phyloP scores from a whole-genome alignment of 805 yeast genomes.

The Yamadazyma olivae region DNA sequence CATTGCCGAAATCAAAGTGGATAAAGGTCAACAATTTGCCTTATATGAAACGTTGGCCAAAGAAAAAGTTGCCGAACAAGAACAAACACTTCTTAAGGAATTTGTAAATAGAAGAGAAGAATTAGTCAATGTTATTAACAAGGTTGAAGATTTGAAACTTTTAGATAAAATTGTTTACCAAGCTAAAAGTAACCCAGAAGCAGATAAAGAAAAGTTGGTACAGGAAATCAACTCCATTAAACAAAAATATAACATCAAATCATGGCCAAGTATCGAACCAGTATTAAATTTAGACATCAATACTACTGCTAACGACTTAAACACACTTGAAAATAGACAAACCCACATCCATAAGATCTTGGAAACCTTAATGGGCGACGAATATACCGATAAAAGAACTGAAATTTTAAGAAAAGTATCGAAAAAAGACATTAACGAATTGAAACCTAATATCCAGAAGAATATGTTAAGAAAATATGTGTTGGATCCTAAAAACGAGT shows the following conservation, averaged over 20 bases:
- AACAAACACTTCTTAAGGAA: constrained; percentile 49
- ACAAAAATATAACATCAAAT: constrained; percentile 31
- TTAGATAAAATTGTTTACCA: constrained; percentile 29
- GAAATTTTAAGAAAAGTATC: constrained; percentile 19
- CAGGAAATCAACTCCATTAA: constrained; percentile 34
- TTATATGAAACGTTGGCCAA: constrained; percentile 73
- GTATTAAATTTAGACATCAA: constrained; percentile 31
- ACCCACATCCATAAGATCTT: constrained; percentile 25
- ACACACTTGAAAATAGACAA: constrained; percentile 26
- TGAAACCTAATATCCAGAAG: constrained; percentile 50
- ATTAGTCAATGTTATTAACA: constrained; percentile 22
- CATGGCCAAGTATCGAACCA: constrained; percentile 43
- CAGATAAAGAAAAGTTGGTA: constrained; percentile 13
- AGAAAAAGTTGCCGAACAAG: constrained; percentile 63
- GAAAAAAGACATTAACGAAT: constrained; percentile 15
- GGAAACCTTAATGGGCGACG: constrained; percentile 29
- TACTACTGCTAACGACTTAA: constrained; percentile 20
- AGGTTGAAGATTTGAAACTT: constrained; percentile 36
- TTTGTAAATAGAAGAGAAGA: constrained; percentile 47
- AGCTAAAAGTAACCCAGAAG: constrained; percentile 20
- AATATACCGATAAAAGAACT: constrained; percentile 18
- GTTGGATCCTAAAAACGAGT: constrained; percentile 29
- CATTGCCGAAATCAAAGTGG: constrained; percentile 84
- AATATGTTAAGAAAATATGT: constrained; percentile 66
- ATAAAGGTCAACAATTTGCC: constrained; percentile 90